A percentile compares a stretch with the other conserved stretches of the same genome.
These are phyloP conservation scores for Cladosporium colombiae DNA, from an alignment of 2,329 filamentous ascomycete species.

Conservation along the genomic window DNA sequence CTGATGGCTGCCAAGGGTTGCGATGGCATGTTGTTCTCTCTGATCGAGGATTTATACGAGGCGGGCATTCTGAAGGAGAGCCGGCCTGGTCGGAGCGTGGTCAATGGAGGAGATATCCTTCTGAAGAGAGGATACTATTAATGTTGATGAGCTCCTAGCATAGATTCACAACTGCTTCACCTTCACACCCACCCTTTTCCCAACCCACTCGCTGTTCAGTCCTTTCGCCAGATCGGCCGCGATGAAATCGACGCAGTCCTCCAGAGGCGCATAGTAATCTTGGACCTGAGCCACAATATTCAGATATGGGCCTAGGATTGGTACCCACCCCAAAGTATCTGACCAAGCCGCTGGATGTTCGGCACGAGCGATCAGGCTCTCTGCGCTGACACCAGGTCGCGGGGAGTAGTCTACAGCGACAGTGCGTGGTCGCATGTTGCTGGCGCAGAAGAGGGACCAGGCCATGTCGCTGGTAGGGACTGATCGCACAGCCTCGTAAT, in stretches of 20 bases:
- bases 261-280: constrained; percentile 42
- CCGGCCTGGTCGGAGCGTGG: constrained; percentile 44
- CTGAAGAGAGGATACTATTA: constrained; percentile 27
- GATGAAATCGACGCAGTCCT: constrained; percentile 46
- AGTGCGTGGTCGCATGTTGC: background rate
- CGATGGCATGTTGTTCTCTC: constrained; percentile 58
- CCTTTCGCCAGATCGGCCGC: constrained; percentile 35
- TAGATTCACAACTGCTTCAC: background rate
- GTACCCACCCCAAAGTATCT: constrained; percentile 12
- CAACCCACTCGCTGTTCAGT: constrained; percentile 38
- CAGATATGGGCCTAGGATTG: background rate
- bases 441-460: constrained; percentile 1
- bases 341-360: constrained; percentile 38
- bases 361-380: constrained; percentile 35
- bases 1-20: constrained; percentile 61
- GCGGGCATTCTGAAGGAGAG: constrained; percentile 52
- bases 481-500: background rate
- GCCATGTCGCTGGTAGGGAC: background rate
- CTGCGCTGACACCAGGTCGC: background rate
- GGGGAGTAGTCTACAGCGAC: background rate
- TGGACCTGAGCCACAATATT: constrained; percentile 33
- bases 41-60: constrained; percentile 54
- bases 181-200: constrained; percentile 38
- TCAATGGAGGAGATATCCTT: constrained; percentile 43
- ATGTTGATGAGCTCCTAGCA: background rate